These are phyloP conservation scores for Fraxinus cuspidata DNA, from an alignment of 257 asterid genomes.

Conservation along the genomic window DNA sequence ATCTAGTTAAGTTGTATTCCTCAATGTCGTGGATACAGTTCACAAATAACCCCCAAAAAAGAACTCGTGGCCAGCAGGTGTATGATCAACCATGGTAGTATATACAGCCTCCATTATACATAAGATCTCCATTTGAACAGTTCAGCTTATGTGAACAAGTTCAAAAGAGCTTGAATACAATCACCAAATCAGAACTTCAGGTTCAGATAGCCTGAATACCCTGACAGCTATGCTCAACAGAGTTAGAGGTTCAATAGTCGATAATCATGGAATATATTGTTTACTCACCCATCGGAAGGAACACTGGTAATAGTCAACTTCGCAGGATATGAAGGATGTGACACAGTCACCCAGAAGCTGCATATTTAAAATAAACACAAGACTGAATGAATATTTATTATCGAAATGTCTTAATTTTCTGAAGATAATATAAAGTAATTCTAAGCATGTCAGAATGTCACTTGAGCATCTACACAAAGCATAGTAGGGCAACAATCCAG, in stretches of 20 bases:
- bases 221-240: constrained; percentile 7
- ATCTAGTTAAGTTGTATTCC: neutral
- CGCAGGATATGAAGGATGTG: constrained; percentile 70
- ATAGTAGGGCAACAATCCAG: neutral
- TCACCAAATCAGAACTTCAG: constrained; percentile 5
- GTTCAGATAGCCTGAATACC: constrained; percentile 12
- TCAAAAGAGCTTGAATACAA: constrained; percentile 19
- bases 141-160: neutral
- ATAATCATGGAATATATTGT: constrained; percentile 14
- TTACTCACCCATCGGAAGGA: constrained; percentile 86
- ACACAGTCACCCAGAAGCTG: constrained; percentile 82
- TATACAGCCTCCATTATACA: neutral
- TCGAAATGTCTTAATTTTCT: neutral
- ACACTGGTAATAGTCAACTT: constrained; percentile 64
- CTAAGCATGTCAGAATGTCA: neutral
- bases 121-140: neutral
- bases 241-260: neutral
- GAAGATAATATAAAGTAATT: neutral
- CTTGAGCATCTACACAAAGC: neutral
- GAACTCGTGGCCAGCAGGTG: neutral
- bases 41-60: neutral
- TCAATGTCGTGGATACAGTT: neutral
- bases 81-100: neutral
- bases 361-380: constrained; percentile 25
- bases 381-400: neutral